A percentile compares a stretch with the other conserved stretches of the same genome.
Evolutionary conservation across 2,329 filamentous ascomycete species (phyloP).

Genomic region (Teratosphaeria gauchensis): DNA sequence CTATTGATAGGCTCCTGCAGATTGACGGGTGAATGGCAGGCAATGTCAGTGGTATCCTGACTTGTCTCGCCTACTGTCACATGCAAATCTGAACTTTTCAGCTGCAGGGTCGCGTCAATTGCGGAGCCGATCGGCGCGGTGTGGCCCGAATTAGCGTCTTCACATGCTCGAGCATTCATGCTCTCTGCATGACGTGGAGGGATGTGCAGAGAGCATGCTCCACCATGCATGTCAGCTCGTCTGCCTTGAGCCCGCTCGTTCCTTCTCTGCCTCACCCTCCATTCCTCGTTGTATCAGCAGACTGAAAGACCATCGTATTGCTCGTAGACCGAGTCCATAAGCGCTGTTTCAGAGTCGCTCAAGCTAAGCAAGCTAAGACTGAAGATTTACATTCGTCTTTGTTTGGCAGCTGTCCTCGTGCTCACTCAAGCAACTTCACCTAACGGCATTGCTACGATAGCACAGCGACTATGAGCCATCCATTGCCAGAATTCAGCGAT

Average conservation of each 20-base stretch:
- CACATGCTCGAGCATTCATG: conserved; percentile 7
- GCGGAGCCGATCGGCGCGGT: background rate
- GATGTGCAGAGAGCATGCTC: background rate
- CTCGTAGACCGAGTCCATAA: background rate
- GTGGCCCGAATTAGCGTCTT: background rate
- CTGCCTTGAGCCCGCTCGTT: background rate
- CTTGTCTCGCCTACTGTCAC: background rate
- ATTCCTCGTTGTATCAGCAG: background rate
- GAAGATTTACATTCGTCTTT: background rate
- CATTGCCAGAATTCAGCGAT: conserved; percentile 13
- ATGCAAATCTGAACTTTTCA: background rate
- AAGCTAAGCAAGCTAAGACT: background rate
- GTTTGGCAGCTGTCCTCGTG: too few relatives aligned
- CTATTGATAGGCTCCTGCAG: background rate
- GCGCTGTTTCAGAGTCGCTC: background rate
- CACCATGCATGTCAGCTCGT: background rate
- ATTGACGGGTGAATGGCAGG: background rate
- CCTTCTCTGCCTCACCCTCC: background rate
- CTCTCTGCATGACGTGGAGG: background rate
- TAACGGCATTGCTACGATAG: too few relatives aligned
- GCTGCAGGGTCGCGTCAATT: background rate
- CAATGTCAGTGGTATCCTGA: background rate
- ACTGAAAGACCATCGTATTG: too few relatives aligned
- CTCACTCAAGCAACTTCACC: too few relatives aligned
- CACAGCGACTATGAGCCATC: conserved; percentile 16